These are phyloP conservation scores for Hordeum marinum DNA, from an alignment of 176 grass and related monocot genomes.

Conservation along the genomic window DNA sequence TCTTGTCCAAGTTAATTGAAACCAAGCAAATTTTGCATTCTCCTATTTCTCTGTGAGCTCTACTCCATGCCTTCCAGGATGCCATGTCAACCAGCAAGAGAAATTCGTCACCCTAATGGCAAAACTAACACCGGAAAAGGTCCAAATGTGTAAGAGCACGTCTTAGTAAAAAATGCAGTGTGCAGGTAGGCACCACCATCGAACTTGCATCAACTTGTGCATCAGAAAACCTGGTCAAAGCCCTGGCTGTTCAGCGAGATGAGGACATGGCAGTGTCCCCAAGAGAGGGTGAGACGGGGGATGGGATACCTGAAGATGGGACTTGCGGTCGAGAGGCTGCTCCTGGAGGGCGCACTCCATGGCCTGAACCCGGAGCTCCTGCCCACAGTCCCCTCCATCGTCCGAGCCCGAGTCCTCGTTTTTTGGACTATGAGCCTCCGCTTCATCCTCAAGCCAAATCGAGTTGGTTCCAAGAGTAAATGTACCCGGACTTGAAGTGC, in stretches of 20 bases:
- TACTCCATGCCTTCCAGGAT: not conserved
- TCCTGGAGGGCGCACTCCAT: conserved; percentile 50
- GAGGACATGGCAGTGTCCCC: not conserved
- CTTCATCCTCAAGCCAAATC: not conserved
- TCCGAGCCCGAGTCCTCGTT: conserved; percentile 20
- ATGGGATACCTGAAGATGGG: conserved; percentile 53
- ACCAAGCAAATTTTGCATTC: not conserved
- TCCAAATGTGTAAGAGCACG: not conserved
- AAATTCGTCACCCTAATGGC: not conserved
- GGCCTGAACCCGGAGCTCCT: conserved; percentile 52
- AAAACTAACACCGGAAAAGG: not conserved
- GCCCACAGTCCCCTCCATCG: conserved; percentile 34
- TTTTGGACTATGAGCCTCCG: not conserved
- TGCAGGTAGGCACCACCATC: not conserved
- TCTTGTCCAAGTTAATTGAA: not conserved
- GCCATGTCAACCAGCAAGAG: not conserved
- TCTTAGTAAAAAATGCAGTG: not conserved
- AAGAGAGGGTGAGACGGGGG: not conserved
- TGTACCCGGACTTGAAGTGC: not conserved
- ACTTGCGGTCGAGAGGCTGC: conserved; percentile 60
- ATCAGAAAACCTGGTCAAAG: conserved; percentile 21
- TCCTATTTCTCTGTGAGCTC: not conserved
- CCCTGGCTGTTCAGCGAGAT: not conserved
- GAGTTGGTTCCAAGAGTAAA: not conserved
- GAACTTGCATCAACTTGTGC: not conserved